A percentile compares a stretch with the other conserved stretches of the same genome.
These are phyloP conservation scores for Phaeomoniella chlamydospora DNA, from an alignment of 2,329 filamentous ascomycete species.

Conservation along the genomic window DNA sequence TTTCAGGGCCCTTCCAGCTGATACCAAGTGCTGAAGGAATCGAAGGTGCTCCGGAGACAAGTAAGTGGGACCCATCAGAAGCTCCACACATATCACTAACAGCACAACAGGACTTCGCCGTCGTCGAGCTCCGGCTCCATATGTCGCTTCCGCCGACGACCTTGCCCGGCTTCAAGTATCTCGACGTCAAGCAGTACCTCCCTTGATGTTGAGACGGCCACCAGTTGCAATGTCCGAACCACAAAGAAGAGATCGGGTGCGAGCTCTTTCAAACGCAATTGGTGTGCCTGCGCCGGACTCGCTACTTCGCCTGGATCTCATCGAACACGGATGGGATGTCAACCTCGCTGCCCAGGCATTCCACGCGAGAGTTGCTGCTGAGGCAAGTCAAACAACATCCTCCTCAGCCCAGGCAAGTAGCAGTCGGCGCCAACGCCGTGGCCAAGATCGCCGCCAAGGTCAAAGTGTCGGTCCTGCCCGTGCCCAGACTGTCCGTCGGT, in stretches of 20 bases:
- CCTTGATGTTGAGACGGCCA: not conserved
- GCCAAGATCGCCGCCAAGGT: no score
- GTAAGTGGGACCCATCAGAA: not conserved
- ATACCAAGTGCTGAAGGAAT: not conserved
- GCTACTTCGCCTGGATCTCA: conserved; percentile 1
- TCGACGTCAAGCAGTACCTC: not conserved
- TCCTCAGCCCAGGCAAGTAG: not conserved
- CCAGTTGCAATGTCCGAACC: not conserved
- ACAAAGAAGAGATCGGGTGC: not conserved
- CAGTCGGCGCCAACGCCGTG: conserved; percentile 1
- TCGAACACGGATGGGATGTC: conserved; percentile 3
- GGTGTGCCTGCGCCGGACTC: not conserved
- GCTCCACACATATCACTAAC: not conserved
- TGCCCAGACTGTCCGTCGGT: not conserved
- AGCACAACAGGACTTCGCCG: not conserved
- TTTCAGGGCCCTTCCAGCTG: not conserved
- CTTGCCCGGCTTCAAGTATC: not conserved
- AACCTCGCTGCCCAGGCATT: conserved; percentile 4
- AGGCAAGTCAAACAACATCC: not conserved
- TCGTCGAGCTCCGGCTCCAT: not conserved
- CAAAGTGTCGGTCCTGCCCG: conserved; percentile 1
- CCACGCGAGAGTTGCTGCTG: conserved; percentile 1
- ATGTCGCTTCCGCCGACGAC: not conserved
- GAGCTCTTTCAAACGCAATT: not conserved
- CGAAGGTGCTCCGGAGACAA: not conserved